These are phyloP conservation scores for Hyaloscypha bicolor DNA, from an alignment of 495 filamentous ascomycete species.

Conservation along the genomic window DNA sequence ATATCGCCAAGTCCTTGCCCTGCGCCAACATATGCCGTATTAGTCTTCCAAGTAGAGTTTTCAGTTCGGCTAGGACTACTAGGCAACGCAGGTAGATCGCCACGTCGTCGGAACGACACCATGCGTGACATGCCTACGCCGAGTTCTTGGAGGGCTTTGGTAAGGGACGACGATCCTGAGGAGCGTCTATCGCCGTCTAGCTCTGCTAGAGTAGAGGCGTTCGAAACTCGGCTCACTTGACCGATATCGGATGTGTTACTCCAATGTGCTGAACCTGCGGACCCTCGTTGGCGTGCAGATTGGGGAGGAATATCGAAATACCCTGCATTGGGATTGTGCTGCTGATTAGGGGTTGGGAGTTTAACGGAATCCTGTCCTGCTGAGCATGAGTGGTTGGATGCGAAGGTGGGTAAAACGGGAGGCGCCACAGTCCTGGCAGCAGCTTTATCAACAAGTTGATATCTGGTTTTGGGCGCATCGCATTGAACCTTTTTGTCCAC, in stretches of 20 bases:
- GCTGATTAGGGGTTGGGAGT: conserved; percentile 11
- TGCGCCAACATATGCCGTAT: background rate
- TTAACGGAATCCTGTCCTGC: conserved; percentile 19
- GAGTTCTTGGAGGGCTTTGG: conserved; percentile 14
- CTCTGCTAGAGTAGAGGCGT: conserved; percentile 11
- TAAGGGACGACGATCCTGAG: conserved; percentile 1
- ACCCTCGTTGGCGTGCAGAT: conserved; percentile 12
- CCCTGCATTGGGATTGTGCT: conserved; percentile 14
- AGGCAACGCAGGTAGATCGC: background rate
- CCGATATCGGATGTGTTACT: conserved; percentile 25
- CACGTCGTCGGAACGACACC: background rate
- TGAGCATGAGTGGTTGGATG: conserved; percentile 20
- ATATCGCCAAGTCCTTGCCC: conserved; percentile 19
- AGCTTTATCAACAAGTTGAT: background rate
- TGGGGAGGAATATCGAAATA: conserved; percentile 25
- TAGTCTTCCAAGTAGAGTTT: background rate
- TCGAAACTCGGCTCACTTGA: conserved; percentile 19
- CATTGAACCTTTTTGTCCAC: too few relatives aligned
- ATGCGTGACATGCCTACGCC: background rate
- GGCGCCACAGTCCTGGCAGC: background rate
- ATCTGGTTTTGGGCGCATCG: background rate
- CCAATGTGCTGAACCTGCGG: conserved; percentile 22
- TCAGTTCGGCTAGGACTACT: conserved; percentile 7
- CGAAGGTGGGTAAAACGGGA: conserved; percentile 14
- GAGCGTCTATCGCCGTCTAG: conserved; percentile 19